Evolutionary conservation across 164 flowering plant genomes (phyloP), one percentile per base, ranked within the genome.

Genomic region (Vitis labrusca): DNA sequence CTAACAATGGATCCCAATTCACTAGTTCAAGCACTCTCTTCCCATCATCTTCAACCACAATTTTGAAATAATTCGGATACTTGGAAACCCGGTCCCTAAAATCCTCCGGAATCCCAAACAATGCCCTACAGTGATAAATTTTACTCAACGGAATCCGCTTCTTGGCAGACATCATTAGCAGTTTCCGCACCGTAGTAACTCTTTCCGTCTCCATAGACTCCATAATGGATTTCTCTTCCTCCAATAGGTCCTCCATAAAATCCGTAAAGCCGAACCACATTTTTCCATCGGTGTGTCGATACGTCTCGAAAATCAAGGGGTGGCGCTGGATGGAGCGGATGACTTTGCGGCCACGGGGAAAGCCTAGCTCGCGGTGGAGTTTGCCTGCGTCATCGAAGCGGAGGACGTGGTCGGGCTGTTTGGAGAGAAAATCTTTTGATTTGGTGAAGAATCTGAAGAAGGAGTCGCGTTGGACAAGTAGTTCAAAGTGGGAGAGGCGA

Each of bases 41-140:
- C 60, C 97, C 97, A 63, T 86, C 92, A 3, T 74, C 82, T 19
- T 86, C 97, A 47, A 88, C 84, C 5, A 77, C 86, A 17, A 83
- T 63, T 19, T 76, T 80, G 51, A 96, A 93, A 77, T 79, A 88
- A 59, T 89, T 77, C 1, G 92, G 90, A 63, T 87, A 96, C 52
- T 89, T 86, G 32, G 9, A 67, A 14, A 91, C 83, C 56, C 97
- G 71, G 61, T 96, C 98, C 67, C 97, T 74, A 65, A 96, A 93
- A 81, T 96, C 97, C 17, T 87, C 93, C 0, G 97, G 91, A 32
- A 93, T 82, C 9, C 99, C 99, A 67, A 96, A 96, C 67, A 96
- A 63, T 7, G 68, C 57, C 72, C 99, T 71, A 61, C 85, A 83
- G 72, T 88, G 98, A 71, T 91, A 73, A 68, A 93, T 87, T 78